Evolutionary conservation across 2,329 filamentous ascomycete species (phyloP).

Genomic region (Colletotrichum nymphaeae): DNA sequence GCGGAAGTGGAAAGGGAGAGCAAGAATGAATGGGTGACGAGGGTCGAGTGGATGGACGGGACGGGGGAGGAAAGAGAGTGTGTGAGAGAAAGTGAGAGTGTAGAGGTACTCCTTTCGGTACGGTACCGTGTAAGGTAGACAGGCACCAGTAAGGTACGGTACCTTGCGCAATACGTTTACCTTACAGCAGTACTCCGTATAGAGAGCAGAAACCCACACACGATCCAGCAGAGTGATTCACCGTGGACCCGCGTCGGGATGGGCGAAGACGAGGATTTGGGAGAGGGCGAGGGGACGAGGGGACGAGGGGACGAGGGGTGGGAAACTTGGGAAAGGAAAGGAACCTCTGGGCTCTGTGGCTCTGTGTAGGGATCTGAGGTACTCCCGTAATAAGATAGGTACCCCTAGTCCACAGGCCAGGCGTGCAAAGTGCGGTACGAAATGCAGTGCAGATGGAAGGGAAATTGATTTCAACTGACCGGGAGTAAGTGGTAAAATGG

Average conservation of each 20-base stretch:
- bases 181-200: too few species aligned
- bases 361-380: neutral
- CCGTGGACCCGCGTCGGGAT: slow-evolving; percentile 31
- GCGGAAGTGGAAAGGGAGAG: slow-evolving; percentile 15
- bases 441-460: slow-evolving; percentile 2
- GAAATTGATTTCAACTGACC: slow-evolving; percentile 30
- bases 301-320: neutral
- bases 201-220: slow-evolving; percentile 29
- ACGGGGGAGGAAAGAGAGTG: slow-evolving; percentile 7
- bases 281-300: slow-evolving; percentile 1
- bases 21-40: slow-evolving; percentile 14
- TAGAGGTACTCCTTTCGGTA: neutral
- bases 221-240: slow-evolving; percentile 34
- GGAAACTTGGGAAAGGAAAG: neutral
- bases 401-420: slow-evolving; percentile 25
- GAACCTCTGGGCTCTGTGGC: neutral
- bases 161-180: too few species aligned
- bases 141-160: too few species aligned
- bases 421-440: neutral
- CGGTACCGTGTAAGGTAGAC: neutral
- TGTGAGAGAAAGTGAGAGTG: slow-evolving; percentile 11
- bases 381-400: slow-evolving; percentile 8
- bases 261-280: slow-evolving; percentile 29
- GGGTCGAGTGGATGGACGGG: slow-evolving; percentile 1
- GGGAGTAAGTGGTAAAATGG: slow-evolving; percentile 30